These are phyloP conservation scores for Limnanthes douglasii DNA, from an alignment of 345 rosid species.

Conservation along the genomic window DNA sequence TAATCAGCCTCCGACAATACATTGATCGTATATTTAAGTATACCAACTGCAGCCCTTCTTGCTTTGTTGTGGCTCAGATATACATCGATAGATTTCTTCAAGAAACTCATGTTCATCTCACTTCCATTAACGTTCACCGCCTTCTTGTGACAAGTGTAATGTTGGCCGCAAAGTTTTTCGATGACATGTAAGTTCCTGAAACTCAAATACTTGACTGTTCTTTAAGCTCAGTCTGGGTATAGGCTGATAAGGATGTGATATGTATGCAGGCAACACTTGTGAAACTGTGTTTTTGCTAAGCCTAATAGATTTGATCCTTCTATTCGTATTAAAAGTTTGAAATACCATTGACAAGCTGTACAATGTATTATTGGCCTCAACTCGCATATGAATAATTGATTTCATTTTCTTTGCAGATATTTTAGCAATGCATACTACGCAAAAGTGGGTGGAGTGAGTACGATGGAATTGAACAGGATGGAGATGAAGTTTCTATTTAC, in stretches of 20 bases:
- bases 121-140: constrained; percentile 66
- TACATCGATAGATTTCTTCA: constrained; percentile 53
- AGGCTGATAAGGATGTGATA: no score
- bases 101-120: constrained; percentile 32
- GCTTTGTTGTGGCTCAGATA: constrained; percentile 66
- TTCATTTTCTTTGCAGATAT: constrained; percentile 32
- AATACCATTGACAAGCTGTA: no score
- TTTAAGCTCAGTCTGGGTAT: no score
- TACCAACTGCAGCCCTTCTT: constrained; percentile 80
- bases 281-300: no score
- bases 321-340: no score
- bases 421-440: constrained; percentile 88
- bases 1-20: constrained; percentile 49
- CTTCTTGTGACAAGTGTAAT: constrained; percentile 68
- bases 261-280: no score
- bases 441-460: constrained; percentile 83
- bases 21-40: constrained; percentile 76
- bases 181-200: constrained; percentile 63
- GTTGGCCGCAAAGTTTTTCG: constrained; percentile 76
- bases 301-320: no score
- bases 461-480: constrained; percentile 62
- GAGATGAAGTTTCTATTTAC: constrained; percentile 72
- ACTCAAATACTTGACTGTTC: no score
- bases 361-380: no score
- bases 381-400: no score